Evolutionary conservation across 768 basidiomycete genomes (phyloP).

Genomic region (Russula foetens): DNA sequence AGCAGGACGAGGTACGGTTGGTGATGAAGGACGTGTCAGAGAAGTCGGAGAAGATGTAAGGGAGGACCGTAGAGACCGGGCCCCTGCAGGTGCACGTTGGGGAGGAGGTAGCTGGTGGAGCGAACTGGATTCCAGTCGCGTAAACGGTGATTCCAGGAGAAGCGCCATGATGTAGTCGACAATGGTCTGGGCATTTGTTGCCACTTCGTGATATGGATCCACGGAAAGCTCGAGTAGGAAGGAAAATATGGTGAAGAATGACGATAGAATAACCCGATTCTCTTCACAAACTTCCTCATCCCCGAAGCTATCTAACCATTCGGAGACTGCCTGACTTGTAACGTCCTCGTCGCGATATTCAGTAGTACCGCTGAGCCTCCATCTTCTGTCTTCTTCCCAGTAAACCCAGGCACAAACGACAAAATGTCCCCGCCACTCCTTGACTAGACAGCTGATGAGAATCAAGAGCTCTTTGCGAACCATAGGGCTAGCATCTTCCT

Average conservation of each 20-base stretch:
- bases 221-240: slow-evolving; percentile 84
- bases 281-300: slow-evolving; percentile 63
- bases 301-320: slow-evolving; percentile 69
- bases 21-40: slow-evolving; percentile 35
- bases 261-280: slow-evolving; percentile 78
- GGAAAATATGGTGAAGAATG: slow-evolving; percentile 89
- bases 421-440: slow-evolving; percentile 95
- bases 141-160: slow-evolving; percentile 83
- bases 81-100: slow-evolving; percentile 25
- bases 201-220: slow-evolving; percentile 90
- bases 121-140: slow-evolving; percentile 59
- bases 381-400: slow-evolving; percentile 81
- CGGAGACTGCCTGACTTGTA: slow-evolving; percentile 59
- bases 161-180: slow-evolving; percentile 90
- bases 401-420: slow-evolving; percentile 96
- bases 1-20: slow-evolving; percentile 39
- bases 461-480: slow-evolving; percentile 91
- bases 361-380: slow-evolving; percentile 34
- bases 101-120: slow-evolving; percentile 43
- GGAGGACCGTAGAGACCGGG: slow-evolving; percentile 40
- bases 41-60: slow-evolving; percentile 40
- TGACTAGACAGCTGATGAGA: slow-evolving; percentile 85
- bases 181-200: slow-evolving; percentile 82
- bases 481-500: slow-evolving; percentile 94
- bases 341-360: slow-evolving; percentile 54